These are phyloP conservation scores for Corchorus olitorius DNA, from an alignment of 345 rosid genomes.

Conservation along the genomic window DNA sequence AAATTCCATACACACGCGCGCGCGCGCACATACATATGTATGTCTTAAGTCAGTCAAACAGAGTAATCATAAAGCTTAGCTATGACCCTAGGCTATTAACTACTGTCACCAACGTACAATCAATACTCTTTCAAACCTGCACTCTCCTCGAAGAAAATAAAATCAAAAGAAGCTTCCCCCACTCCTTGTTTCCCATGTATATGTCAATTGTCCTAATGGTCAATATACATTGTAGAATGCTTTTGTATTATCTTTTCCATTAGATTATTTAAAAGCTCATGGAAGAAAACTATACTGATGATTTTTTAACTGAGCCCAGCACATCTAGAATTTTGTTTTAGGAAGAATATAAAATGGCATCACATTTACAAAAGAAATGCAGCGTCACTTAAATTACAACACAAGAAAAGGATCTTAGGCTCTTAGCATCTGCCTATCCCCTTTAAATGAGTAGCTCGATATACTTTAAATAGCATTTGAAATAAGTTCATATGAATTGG, in stretches of 20 bases:
- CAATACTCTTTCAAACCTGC: not conserved
- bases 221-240: not conserved
- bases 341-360: not conserved
- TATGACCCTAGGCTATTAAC: not conserved
- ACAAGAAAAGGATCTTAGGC: not conserved
- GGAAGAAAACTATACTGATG: not conserved
- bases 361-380: not conserved
- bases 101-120: not conserved
- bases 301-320: no score
- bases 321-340: no score
- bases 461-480: no score
- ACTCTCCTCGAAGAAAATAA: not conserved
- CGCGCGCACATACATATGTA: no score
- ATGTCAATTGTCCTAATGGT: not conserved
- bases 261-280: not conserved
- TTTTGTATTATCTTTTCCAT: not conserved
- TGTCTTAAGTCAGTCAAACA: not conserved
- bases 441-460: no score
- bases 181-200: not conserved
- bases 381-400: not conserved
- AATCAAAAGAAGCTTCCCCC: constrained; percentile 43
- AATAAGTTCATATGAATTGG: no score
- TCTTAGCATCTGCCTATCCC: not conserved
- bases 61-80: not conserved
- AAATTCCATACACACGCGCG: no score